Base-by-base conservation (phyloP, 257 asterid genomes). In the Handroanthus guayacan region DNA sequence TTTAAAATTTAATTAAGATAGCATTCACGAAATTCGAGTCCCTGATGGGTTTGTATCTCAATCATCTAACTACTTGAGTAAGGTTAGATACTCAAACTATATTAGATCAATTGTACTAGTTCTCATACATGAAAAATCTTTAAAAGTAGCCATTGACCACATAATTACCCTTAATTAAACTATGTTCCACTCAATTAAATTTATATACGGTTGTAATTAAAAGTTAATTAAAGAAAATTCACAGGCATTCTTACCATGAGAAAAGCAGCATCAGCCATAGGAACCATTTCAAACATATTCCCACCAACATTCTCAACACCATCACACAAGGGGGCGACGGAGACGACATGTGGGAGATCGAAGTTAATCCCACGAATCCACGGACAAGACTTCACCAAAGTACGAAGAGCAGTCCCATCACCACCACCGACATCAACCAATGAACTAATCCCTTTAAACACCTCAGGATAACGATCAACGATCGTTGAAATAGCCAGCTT, bases 401-500 rank as follows among this genome's bases (percentile, higher is more conserved):
- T 73, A n/a, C 82, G 50, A 0, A 92, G 76, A 7, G 93, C 55
- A 1, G 93, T 86, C 38, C 96, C 97, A 38, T 90, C 82, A 0
- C 96, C 93, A 7, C 97, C 95, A 13, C 96, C 95, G 7, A 92
- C 95, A n/a, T 92, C 97, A 72, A 92, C 97, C 83, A 90, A 3
- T 0, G 88, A 57, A 1, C 61, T 4, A 2, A 88, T 36, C 82
- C 93, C 96, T 5, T 82, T 12, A 5, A 91, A 89, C 37, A 71
- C 88, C 76, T 83, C 81, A 0, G 86, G 81, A 44, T 81, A 81
- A 0, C 16, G 71, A 0, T 81, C 44, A 0, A 91, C 13, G 2
- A 91, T 86, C 0, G 84, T 80, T 0, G 85, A 3, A 39, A 88
- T 72, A 0, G 81, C 77, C 41, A 71, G 2, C 78, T 82, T 65